phyloP scores from a whole-genome alignment of 352 stramenopile genomes.

The Pythium biforme region DNA sequence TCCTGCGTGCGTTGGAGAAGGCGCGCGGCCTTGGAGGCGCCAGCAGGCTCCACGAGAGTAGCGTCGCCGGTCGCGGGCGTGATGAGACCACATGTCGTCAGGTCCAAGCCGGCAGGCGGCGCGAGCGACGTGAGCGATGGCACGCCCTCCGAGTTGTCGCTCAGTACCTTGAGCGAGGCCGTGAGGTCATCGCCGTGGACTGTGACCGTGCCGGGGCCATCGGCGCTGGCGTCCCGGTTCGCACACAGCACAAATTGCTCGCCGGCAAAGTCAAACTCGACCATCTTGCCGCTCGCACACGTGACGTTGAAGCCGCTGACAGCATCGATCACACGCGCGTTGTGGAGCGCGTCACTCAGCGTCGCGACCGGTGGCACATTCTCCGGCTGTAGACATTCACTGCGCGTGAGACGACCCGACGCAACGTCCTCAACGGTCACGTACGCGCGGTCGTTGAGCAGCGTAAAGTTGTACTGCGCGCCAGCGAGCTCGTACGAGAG shows the following conservation, averaged over 20 bases:
- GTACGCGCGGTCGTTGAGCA: constrained; percentile 30
- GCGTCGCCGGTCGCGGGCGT: constrained; percentile 3
- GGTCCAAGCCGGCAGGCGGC: background rate
- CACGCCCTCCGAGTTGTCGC: constrained; percentile 10
- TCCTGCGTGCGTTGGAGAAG: constrained; percentile 15
- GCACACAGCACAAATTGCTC: constrained; percentile 28
- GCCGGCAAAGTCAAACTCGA: constrained; percentile 29
- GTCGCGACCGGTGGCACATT: constrained; percentile 27
- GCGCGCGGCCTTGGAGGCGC: background rate
- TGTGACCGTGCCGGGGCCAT: constrained; percentile 5
- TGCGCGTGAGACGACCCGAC: constrained; percentile 18
- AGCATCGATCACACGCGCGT: constrained; percentile 30
- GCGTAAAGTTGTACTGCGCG: constrained; percentile 35
- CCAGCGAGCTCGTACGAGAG: constrained; percentile 29
- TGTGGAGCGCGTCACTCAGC: constrained; percentile 25
- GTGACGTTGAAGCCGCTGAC: constrained; percentile 4
- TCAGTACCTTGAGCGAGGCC: constrained; percentile 21
- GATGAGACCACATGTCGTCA: constrained; percentile 4
- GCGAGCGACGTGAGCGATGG: constrained; percentile 7
- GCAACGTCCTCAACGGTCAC: constrained; percentile 21
- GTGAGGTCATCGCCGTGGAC: constrained; percentile 23
- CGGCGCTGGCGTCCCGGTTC: background rate
- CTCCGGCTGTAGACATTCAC: constrained; percentile 23
- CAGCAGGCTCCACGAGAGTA: background rate
- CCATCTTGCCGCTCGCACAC: constrained; percentile 16